phyloP scores from a whole-genome alignment of 176 grass and related monocot species.

The Coix lacrymajobi region DNA sequence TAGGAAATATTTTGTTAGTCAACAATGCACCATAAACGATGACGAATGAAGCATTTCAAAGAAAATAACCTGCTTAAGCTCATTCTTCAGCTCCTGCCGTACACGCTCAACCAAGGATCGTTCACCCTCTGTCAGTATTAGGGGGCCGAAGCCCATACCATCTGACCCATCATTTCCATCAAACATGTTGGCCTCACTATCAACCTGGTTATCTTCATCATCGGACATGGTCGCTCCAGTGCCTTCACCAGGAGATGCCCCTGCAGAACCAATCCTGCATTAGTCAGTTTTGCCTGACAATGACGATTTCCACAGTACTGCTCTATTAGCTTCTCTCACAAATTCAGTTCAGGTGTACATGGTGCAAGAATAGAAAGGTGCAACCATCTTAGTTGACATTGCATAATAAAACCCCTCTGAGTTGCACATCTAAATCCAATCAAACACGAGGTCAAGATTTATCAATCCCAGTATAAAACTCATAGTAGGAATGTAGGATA shows the following conservation, averaged over 20 bases:
- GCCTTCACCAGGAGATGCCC: slow-evolving; percentile 93
- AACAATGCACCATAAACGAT: not conserved
- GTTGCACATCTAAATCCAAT: not conserved
- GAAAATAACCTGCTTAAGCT: slow-evolving; percentile 78
- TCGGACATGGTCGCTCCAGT: slow-evolving; percentile 96
- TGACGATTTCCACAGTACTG: not conserved
- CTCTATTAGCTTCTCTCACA: not conserved
- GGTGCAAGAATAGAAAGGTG: not conserved
- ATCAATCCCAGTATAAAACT: not conserved
- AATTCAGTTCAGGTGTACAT: not conserved
- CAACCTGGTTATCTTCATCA: slow-evolving; percentile 94
- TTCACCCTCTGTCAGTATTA: slow-evolving; percentile 88
- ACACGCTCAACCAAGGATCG: slow-evolving; percentile 96
- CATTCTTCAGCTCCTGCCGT: slow-evolving; percentile 79
- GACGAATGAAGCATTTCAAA: not conserved
- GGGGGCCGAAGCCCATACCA: slow-evolving; percentile 85
- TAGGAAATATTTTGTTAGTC: slow-evolving; percentile 13
- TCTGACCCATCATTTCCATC: slow-evolving; percentile 71
- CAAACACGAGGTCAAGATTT: not conserved
- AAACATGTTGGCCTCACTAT: slow-evolving; percentile 77
- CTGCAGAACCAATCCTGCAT: slow-evolving; percentile 40
- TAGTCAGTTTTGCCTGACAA: slow-evolving; percentile 1
- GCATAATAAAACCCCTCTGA: not conserved
- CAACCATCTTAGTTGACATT: not conserved
- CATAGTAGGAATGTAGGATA: not conserved